Evolutionary conservation across 345 rosid genomes (phyloP).

Genomic region (Clarkia xantiana): DNA sequence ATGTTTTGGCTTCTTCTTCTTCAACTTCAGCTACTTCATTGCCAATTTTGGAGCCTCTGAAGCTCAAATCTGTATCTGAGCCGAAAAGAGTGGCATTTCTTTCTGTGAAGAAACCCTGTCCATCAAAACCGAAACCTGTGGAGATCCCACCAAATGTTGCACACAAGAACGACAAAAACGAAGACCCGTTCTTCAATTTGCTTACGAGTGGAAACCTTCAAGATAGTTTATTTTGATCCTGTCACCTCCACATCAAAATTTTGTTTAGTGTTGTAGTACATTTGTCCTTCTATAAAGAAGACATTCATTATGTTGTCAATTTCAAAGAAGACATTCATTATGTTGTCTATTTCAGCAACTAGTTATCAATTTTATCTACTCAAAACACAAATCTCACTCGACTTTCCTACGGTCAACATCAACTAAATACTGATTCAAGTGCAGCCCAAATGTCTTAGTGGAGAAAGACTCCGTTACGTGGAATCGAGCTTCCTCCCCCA

Average conservation of each 20-base stretch:
- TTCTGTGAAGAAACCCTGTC: conserved; percentile 32
- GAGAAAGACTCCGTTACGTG: conserved; percentile 56
- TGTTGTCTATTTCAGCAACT: no score
- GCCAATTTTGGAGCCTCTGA: no score
- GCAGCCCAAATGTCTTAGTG: conserved; percentile 53
- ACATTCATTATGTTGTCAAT: no score
- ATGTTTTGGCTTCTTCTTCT: conserved; percentile 10
- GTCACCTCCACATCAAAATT: no score
- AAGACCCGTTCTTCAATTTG: conserved; percentile 33
- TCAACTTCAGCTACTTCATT: conserved; percentile 10
- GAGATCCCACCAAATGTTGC: conserved; percentile 13
- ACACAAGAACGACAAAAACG: conserved; percentile 8
- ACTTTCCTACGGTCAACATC: conserved; percentile 31
- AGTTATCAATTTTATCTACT: no score
- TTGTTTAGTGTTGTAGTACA: no score
- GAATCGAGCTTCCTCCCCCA: conserved; percentile 53
- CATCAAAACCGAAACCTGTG: conserved; percentile 12
- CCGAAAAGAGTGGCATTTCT: conserved; percentile 51
- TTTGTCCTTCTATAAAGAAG: no score
- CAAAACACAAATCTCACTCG: conserved; percentile 19
- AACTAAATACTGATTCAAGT: conserved; percentile 41
- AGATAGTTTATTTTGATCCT: no score
- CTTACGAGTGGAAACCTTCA: conserved; percentile 23
- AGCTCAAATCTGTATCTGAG: no score
- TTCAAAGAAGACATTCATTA: no score